Base-by-base conservation (phyloP, 768 basidiomycete genomes). In the Hortiboletus campestris region DNA sequence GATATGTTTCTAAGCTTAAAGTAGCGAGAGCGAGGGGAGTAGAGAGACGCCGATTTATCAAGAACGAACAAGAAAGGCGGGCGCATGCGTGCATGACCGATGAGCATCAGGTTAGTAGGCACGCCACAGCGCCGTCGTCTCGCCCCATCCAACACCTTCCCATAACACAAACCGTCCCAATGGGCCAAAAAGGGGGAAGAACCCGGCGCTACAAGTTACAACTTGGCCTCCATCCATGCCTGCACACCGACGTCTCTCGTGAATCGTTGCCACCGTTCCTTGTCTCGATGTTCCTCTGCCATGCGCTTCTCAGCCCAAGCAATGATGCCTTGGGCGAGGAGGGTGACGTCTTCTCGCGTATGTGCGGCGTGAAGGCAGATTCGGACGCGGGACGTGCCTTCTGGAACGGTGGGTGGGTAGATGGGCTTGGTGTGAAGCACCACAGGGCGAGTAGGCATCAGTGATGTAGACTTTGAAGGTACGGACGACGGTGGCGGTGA, bases 351-450 rank as follows among this genome's bases (percentile, higher is more conserved):
- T 38, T 73, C 76, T 3, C 63, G 55, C 14, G 84, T 83, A 63
- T 95, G 92, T 2, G 80, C 84, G 0, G 93, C 84, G 64, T 94
- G 90, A 28, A 98, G 64, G 68, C 95, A 98, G n/a, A 98, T 82
- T 3, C 95, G 73, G 2, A 98, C 86, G 17, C 94, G 82, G 57
- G 94, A 89, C 56, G 81, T 81, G 10, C 91, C 94, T 50, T 85
- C 86, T 0, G 94, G 92, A 0, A 97, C 94, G 0, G 94, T 97
- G 0, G 96, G 95, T 77, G 86, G 88, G 11, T 83, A 85, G 40
- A 94, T 92, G 5, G 89, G 84, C 4, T 86, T 83, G 0, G 86
- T 88, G 60, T 86, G 84, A 64, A 89, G 79, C 2, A 80, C 80
- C 3, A 20, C 70, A 53, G 43, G 39, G 16, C 6, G 72, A 65